Evolutionary conservation across 2,329 filamentous ascomycete species (phyloP).

Genomic region (Drechslera avenae): DNA sequence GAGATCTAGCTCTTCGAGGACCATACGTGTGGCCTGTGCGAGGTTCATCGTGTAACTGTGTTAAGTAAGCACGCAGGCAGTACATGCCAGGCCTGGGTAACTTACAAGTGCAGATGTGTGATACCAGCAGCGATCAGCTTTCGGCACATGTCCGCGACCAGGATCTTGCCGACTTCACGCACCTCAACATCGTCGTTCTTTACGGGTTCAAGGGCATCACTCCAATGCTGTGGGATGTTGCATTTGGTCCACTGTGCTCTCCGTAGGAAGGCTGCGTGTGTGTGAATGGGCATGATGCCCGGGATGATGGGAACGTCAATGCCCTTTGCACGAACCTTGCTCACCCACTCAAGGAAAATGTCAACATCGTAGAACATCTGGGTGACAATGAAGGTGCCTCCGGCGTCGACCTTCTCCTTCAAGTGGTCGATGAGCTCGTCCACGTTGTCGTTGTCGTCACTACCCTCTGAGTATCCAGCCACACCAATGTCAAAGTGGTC

Average conservation of each 20-base stretch:
- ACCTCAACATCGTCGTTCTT: constrained; percentile 97
- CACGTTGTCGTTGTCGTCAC: constrained; percentile 88
- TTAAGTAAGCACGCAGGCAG: constrained; percentile 12
- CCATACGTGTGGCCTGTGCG: constrained; percentile 89
- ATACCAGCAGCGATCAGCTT: constrained; percentile 83
- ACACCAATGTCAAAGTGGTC: constrained; percentile 97
- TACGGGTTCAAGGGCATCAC: constrained; percentile 81
- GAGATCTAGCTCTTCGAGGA: constrained; percentile 86
- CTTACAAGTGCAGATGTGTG: constrained; percentile 83
- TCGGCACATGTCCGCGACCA: constrained; percentile 89
- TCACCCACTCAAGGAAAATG: constrained; percentile 90
- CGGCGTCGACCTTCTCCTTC: constrained; percentile 96
- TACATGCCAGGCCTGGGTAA: background rate
- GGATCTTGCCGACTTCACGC: constrained; percentile 81
- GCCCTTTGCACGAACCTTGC: constrained; percentile 81
- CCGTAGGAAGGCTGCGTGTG: constrained; percentile 89
- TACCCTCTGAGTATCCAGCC: constrained; percentile 94
- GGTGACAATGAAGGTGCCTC: constrained; percentile 91
- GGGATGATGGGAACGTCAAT: constrained; percentile 83
- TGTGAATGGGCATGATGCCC: constrained; percentile 93
- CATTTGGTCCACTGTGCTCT: constrained; percentile 91
- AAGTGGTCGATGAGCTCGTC: constrained; percentile 86
- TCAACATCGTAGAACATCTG: constrained; percentile 99
- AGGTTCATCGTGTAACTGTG: constrained; percentile 94
- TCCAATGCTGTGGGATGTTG: constrained; percentile 80